These are phyloP conservation scores for Herpetomonas tarakana DNA, from an alignment of 208 protist genomes.

Conservation along the genomic window DNA sequence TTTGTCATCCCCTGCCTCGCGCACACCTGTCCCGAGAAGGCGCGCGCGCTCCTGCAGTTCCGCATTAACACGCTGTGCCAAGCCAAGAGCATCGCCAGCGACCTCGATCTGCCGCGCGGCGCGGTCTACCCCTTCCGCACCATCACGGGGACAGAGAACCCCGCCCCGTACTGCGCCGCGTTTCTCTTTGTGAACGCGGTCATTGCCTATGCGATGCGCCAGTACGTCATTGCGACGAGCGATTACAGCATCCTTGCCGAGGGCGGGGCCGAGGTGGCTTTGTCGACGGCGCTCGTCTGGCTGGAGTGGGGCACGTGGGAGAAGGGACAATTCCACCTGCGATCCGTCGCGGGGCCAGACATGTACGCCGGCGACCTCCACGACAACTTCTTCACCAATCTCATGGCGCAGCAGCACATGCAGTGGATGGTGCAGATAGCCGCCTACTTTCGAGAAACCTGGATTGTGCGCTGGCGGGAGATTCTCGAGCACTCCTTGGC, in stretches of 20 bases:
- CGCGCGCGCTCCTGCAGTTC: slow-evolving; percentile 78
- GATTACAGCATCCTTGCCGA: slow-evolving; percentile 60
- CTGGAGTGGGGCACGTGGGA: slow-evolving; percentile 87
- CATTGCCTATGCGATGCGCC: slow-evolving; percentile 68
- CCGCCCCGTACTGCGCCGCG: slow-evolving; percentile 60
- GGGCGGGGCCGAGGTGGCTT: slow-evolving; percentile 80
- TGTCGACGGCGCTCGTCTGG: slow-evolving; percentile 79
- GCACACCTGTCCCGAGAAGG: slow-evolving; percentile 70
- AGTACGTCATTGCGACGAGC: slow-evolving; percentile 81
- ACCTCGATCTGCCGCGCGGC: slow-evolving; percentile 80
- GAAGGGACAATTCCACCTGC: slow-evolving; percentile 78
- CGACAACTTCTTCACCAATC: slow-evolving; percentile 92
- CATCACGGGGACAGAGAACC: slow-evolving; percentile 75
- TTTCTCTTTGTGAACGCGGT: slow-evolving; percentile 88
- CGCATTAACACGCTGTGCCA: slow-evolving; percentile 77
- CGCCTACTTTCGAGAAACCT: slow-evolving; percentile 41
- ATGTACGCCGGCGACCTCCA: slow-evolving; percentile 82
- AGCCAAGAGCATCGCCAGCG: slow-evolving; percentile 62
- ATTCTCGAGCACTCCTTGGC: slow-evolving; percentile 65
- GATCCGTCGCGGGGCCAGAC: slow-evolving; percentile 83
- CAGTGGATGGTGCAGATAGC: slow-evolving; percentile 77
- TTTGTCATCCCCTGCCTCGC: slow-evolving; percentile 82
- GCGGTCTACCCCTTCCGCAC: slow-evolving; percentile 84
- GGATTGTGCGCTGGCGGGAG: slow-evolving; percentile 48
- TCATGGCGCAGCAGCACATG: slow-evolving; percentile 87